Base-by-base conservation (phyloP, 2,329 filamentous ascomycete species). In the Exophiala phaeomuriformis region DNA sequence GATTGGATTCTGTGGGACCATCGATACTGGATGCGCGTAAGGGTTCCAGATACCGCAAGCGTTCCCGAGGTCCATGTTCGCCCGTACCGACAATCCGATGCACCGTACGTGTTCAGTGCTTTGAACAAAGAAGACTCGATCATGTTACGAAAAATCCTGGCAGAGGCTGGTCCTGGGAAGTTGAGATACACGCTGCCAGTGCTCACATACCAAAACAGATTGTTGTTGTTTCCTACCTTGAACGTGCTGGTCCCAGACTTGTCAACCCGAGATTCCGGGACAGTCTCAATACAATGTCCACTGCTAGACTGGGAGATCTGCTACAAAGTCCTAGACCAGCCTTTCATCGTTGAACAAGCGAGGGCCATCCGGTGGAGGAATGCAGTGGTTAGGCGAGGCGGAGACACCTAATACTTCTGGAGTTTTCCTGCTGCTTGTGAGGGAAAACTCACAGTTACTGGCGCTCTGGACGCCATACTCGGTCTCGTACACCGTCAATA, bases 171-270 rank as follows among this genome's bases (percentile, higher is more conserved):
- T 12, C 59, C 59, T 5, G 61, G 57, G 2, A 58, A 61, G 39
- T 39, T 53, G 33, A 58, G 59, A 29, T 63, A 51, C 47, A 61
- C 61, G 8, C 27, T 63, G 10, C 61, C 59, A 32, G 53, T 60
- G 2, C 37, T 63, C 31, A 52, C 48, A 6, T 53, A 31, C 33
- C n/a, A 51, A 5, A 53, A 31, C 19, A 28, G 55, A 10, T 29
- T 63, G 37, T 52, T 47, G 7, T 53, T 53, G 12, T 60, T 63
- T 45, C 61, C 61, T 3, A 63, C 61, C 5, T 52, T 61, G 35
- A 57, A 57, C 42, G 32, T 59, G 8, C 3, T 36, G 35, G 32
- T 53, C 8, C 44, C 40, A 10, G 8, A 19, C 8, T 28, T 35
- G n/a, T 29, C 49, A 7, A 5, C 19, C n/a, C n/a, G 41, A 35